phyloP scores from a whole-genome alignment of 1,284 basidiomycete genomes.

The Schizopora paradoxa region DNA sequence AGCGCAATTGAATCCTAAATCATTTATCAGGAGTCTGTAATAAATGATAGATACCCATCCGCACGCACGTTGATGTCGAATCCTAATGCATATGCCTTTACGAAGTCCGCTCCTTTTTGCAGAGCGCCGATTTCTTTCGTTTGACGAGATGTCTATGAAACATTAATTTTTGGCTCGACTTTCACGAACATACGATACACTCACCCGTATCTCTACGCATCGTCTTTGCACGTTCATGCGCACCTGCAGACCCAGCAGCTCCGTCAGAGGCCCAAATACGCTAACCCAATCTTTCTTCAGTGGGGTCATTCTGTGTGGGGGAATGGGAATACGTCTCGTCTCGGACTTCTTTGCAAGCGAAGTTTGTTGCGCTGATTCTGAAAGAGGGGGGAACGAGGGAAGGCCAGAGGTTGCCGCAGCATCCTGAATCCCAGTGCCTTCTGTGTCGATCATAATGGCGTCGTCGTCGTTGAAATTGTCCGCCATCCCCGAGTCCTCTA shows the following conservation, averaged over 20 bases:
- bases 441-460: slow-evolving; percentile 59
- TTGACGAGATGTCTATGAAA: slow-evolving; percentile 81
- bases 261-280: slow-evolving; percentile 93
- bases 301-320: slow-evolving; percentile 96
- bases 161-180: not conserved
- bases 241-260: slow-evolving; percentile 91
- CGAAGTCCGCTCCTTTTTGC: slow-evolving; percentile 98
- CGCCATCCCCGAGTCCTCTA: not conserved
- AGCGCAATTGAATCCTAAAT: slow-evolving; percentile 90
- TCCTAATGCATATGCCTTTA: slow-evolving; percentile 91
- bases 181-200: slow-evolving; percentile 26
- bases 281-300: slow-evolving; percentile 97
- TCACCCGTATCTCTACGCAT: slow-evolving; percentile 88
- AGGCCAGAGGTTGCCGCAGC: slow-evolving; percentile 38
- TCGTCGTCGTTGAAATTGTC: slow-evolving; percentile 40
- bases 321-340: slow-evolving; percentile 81
- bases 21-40: not conserved
- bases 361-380: slow-evolving; percentile 49
- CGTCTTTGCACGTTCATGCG: slow-evolving; percentile 91
- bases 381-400: slow-evolving; percentile 63
- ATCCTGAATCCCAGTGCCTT: slow-evolving; percentile 38
- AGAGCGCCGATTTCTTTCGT: slow-evolving; percentile 89
- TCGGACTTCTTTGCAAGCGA: slow-evolving; percentile 62
- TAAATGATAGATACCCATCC: not conserved
- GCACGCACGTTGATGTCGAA: slow-evolving; percentile 84